Evolutionary conservation across 371 early-diverging fungal species (phyloP).

Genomic region (Haplosporangium sp.): DNA sequence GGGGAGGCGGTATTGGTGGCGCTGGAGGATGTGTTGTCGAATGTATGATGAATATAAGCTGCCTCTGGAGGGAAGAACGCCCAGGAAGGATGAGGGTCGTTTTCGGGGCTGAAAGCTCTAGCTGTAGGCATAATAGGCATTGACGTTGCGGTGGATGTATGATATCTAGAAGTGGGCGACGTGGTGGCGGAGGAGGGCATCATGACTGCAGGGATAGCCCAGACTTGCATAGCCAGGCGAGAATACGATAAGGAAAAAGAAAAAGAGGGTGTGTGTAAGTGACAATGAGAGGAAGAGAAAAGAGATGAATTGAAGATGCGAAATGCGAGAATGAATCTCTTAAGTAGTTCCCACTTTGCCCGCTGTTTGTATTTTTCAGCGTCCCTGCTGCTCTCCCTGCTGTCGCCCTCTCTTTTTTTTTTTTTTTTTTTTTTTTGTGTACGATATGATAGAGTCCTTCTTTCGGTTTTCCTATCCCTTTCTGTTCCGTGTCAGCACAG

Average conservation of each 20-base stretch:
- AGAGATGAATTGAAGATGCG: not conserved
- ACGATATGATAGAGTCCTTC: too few relatives aligned
- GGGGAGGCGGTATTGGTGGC: conserved; percentile 10
- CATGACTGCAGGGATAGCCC: conserved; percentile 24
- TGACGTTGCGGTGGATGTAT: not conserved
- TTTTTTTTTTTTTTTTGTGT: not conserved
- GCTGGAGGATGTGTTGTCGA: conserved; percentile 18
- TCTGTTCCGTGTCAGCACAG: not conserved
- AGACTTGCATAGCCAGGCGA: conserved; percentile 25
- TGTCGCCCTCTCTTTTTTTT: not conserved
- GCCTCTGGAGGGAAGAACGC: conserved; percentile 51
- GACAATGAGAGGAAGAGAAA: not conserved
- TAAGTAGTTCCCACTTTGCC: too few relatives aligned
- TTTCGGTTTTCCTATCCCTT: not conserved
- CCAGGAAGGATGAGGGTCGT: conserved; percentile 53
- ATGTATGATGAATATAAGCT: conserved; percentile 44
- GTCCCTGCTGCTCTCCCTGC: conserved; percentile 6
- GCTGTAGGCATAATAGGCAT: not conserved
- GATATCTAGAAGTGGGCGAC: conserved; percentile 2
- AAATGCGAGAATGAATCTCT: not conserved
- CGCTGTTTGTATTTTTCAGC: not conserved
- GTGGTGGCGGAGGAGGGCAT: conserved; percentile 23
- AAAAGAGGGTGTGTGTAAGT: conserved; percentile 2
- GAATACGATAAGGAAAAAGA: not conserved
- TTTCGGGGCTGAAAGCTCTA: conserved; percentile 31